Base-by-base conservation (phyloP, 2,329 filamentous ascomycete genomes). In the Sporothrix brunneoviolacea region DNA sequence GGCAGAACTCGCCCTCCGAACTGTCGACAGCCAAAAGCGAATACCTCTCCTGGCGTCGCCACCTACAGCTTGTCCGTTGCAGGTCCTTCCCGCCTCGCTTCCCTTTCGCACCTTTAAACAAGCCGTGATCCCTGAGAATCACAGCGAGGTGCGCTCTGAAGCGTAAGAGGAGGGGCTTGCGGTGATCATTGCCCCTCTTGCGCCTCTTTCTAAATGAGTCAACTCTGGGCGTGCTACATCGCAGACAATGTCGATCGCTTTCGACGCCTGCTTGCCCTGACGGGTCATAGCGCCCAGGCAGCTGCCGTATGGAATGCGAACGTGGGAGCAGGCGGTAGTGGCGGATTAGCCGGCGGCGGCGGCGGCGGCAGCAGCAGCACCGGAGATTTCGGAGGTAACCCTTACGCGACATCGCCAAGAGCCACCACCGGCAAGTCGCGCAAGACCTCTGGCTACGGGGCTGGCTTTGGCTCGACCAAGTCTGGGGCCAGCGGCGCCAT, bases 221-320 rank as follows among this genome's bases (percentile, higher is more conserved):
- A 90, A 80, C 83, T 98, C 69, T 96, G 91, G 91, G 91, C 90
- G 79, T 88, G 82, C 68, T 97, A 91, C 69, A 86, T 94, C 76
- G 86, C 96, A 82, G 88, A 96, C 79, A 90, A 98, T 82, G 86
- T 95, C 82, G 91, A 95, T 68, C 83, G 75, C 66, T 97, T 98
- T 79, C 86, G 87, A 73, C 86, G 85, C 74, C 80, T 94, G 65
- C 79, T 98, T 79, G 84, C 84, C 64, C 82, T 81, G 68, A 77
- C 84, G 70, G 75, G 77, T 64, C 77, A 76, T 66, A 77, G 72
- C 64, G 64, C 74, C 56, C 79, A 80, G 60, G 63, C 71, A 53
- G 65, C 73, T 53, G 68, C 55, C 24, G 56, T 76, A 62, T 81
- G 78, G 67, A 79, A 75, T 61, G 70, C 76, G 7, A 70, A 65